Percentiles rank a stretch among this genome's conserved stretches.
Conservation (phyloP, 805 yeast genomes). For the Ogataea nitratoaversa region DNA sequence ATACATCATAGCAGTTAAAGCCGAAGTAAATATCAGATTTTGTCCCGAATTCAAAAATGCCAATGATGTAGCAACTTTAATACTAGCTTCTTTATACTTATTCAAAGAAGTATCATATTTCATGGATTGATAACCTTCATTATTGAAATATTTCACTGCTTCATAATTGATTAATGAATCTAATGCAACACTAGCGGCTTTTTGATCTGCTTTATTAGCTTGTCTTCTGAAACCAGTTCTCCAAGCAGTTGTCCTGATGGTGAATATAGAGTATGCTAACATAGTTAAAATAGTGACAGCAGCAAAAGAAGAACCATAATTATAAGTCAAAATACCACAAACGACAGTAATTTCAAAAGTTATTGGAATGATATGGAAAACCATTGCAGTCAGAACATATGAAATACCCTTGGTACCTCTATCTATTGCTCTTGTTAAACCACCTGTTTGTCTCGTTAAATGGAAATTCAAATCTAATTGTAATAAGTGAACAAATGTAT, state of each 20-base stretch:
- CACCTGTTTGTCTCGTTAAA: constrained; percentile 89
- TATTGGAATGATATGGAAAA: constrained; percentile 93
- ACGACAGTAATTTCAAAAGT: constrained; percentile 89
- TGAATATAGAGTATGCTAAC: constrained; percentile 83
- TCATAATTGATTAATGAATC: constrained; percentile 94
- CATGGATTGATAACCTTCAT: constrained; percentile 73
- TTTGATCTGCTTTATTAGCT: constrained; percentile 90
- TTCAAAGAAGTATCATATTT: constrained; percentile 75
- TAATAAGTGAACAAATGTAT: constrained; percentile 80
- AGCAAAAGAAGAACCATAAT: constrained; percentile 86
- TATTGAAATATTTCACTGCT: constrained; percentile 91
- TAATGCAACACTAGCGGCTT: constrained; percentile 91
- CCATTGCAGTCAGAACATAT: constrained; percentile 90
- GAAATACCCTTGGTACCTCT: constrained; percentile 97
- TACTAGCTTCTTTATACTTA: constrained; percentile 68
- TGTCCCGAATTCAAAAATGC: constrained; percentile 80
- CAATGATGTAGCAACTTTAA: constrained; percentile 79
- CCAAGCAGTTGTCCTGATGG: constrained; percentile 94
- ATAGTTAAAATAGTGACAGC: constrained; percentile 84
- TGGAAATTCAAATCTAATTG: constrained; percentile 87
- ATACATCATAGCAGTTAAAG: constrained; percentile 95
- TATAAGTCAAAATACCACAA: constrained; percentile 89
- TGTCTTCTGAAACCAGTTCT: constrained; percentile 85
- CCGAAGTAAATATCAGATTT: constrained; percentile 75
- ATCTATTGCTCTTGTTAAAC: constrained; percentile 92